Base-by-base conservation (phyloP, 1,284 basidiomycete genomes). In the Clitocybe nebularis region DNA sequence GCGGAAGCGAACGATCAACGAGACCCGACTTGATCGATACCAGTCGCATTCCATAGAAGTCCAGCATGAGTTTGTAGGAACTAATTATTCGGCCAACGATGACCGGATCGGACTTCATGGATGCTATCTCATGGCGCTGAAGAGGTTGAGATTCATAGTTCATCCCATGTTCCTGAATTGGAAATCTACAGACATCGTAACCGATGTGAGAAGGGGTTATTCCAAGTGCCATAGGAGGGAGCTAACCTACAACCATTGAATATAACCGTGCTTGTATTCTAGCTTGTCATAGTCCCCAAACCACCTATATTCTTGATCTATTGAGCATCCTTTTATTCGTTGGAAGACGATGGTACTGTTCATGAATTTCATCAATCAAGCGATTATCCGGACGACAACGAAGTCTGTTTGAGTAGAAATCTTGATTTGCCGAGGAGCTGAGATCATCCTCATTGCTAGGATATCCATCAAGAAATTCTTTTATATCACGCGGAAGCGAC, bases 11-110 rank as follows among this genome's bases (percentile, higher is more conserved):
- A 41, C 75, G 74, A 41, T 66, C 69, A 22, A 81, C 48, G n/a
- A 79, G 66, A 2, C 83, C 83, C 0, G 78, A 77, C 35, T 79
- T 72, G 14, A 60, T 52, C 36, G 75, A 74, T 20, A 76, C 58
- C 10, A 85, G 69, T 24, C 67, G 67, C 79, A 87, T 84, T 17
- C 82, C 84, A 54, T 83, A 86, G 61, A 87, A 87, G 54, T 82
- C 80, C 6, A 86, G 72, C 81, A 86, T 84, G 45, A 85, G 74
- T 46, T 61, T 63, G 59, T 86, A 88, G 3, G 85, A 87, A 22
- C 62, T 63, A 3, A 79, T 43, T 17, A 88, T 55, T 34, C 82
- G 76, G 33, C 62, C 52, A 17, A 79, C 58, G 33, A 84, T 68
- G 36, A 54, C 55, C 23, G 70, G 57, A 56, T 80, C 69, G 3